phyloP scores from a whole-genome alignment of 768 basidiomycete species.

The Boletellus sp. region DNA sequence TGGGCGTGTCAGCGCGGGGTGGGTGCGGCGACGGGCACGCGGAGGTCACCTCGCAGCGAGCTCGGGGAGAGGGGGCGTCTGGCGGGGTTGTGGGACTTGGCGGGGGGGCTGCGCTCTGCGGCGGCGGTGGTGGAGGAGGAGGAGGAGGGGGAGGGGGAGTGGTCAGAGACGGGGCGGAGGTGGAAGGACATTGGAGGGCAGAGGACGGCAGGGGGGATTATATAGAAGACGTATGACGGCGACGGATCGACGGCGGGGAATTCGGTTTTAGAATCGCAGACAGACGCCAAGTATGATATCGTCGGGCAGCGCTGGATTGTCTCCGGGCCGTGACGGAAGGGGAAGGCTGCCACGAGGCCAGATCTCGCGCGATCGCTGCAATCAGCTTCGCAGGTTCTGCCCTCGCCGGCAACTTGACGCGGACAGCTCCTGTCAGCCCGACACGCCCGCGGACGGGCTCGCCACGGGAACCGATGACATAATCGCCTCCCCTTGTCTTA shows the following conservation, averaged over 20 bases:
- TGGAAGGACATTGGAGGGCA: slow-evolving; percentile 45
- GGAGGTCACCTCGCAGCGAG: slow-evolving; percentile 50
- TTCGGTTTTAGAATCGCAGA: too few relatives aligned
- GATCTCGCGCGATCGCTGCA: too few relatives aligned
- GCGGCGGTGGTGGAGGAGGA: slow-evolving; percentile 49
- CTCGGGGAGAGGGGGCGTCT: slow-evolving; percentile 63
- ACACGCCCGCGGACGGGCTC: background rate
- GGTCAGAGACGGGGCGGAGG: slow-evolving; percentile 53
- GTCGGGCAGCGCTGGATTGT: too few relatives aligned
- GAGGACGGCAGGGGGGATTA: slow-evolving; percentile 15
- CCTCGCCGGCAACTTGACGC: too few relatives aligned
- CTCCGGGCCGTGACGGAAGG: background rate
- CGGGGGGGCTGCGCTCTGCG: slow-evolving; percentile 39
- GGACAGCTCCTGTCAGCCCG: slow-evolving; percentile 20
- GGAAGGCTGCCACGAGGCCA: too few relatives aligned
- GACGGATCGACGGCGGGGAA: background rate
- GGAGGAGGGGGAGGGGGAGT: slow-evolving; percentile 52
- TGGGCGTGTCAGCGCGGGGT: slow-evolving; percentile 12
- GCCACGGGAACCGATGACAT: background rate
- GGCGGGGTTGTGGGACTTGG: slow-evolving; percentile 29
- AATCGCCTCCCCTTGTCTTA: background rate
- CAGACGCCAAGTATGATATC: too few relatives aligned
- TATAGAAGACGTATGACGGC: slow-evolving; percentile 19
- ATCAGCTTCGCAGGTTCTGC: too few relatives aligned
- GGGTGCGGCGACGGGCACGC: background rate